These are phyloP conservation scores for Tephrocybe sp. DNA, from an alignment of 768 basidiomycete genomes.

Conservation along the genomic window DNA sequence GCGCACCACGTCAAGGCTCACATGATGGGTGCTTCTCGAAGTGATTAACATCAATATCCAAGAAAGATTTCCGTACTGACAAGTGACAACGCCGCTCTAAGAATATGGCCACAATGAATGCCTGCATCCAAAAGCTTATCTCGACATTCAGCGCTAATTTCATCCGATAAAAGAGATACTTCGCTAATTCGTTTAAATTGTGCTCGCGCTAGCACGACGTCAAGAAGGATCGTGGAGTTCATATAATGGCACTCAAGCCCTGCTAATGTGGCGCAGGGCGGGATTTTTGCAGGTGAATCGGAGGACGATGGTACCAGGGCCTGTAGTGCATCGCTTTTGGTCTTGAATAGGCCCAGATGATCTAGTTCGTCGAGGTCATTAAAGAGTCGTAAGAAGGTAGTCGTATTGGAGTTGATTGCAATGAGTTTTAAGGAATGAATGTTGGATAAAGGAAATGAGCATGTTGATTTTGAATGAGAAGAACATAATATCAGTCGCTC, in stretches of 20 bases:
- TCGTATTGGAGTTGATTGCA: slow-evolving; percentile 22
- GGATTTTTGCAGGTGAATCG: neutral
- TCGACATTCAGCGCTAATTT: neutral
- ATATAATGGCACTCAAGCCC: slow-evolving; percentile 29
- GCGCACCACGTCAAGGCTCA: no score
- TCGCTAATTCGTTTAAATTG: slow-evolving; percentile 13
- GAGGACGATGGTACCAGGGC: slow-evolving; percentile 14
- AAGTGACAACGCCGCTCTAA: no score
- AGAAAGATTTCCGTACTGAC: no score
- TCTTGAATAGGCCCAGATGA: slow-evolving; percentile 22
- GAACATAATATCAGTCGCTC: slow-evolving; percentile 26
- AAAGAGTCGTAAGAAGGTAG: slow-evolving; percentile 25
- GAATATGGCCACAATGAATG: no score
- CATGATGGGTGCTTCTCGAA: no score
- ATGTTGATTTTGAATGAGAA: neutral
- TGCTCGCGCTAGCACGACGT: slow-evolving; percentile 20
- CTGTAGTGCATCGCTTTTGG: slow-evolving; percentile 22
- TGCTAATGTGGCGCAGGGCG: slow-evolving; percentile 21
- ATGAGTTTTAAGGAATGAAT: slow-evolving; percentile 32
- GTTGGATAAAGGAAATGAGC: slow-evolving; percentile 21
- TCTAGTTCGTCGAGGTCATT: slow-evolving; percentile 23
- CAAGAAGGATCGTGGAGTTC: slow-evolving; percentile 19
- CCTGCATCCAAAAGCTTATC: slow-evolving; percentile 12
- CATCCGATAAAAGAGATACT: slow-evolving; percentile 18
- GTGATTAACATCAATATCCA: no score